These are phyloP conservation scores for Smittium mucronatum DNA, from an alignment of 371 early-diverging fungal genomes.

Conservation along the genomic window DNA sequence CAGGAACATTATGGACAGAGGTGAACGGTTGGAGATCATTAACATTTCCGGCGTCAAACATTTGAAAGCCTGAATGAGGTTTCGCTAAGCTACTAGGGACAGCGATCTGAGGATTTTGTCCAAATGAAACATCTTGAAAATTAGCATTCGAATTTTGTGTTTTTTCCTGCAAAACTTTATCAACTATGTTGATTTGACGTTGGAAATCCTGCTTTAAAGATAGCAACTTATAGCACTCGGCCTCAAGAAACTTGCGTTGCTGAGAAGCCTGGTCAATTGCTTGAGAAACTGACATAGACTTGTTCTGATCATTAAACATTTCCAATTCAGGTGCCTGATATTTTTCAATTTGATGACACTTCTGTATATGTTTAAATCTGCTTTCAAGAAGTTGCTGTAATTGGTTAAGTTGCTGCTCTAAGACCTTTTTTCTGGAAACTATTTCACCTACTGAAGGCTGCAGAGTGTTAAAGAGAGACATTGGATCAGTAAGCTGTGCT, in stretches of 20 bases:
- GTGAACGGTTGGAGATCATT: neutral
- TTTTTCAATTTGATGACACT: conserved; percentile 1
- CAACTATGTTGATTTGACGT: neutral
- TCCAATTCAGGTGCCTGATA: neutral
- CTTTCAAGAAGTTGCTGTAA: neutral
- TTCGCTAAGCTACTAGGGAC: neutral
- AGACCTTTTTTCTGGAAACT: neutral
- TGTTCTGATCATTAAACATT: neutral
- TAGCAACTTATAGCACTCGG: neutral
- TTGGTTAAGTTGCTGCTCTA: neutral
- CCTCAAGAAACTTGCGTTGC: neutral
- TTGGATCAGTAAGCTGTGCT: neutral
- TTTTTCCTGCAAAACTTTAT: neutral
- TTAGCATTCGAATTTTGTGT: neutral
- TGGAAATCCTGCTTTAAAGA: neutral
- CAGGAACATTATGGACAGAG: neutral
- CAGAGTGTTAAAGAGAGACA: neutral
- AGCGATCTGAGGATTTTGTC: neutral
- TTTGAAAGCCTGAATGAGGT: neutral
- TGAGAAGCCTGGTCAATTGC: neutral
- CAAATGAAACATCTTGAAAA: neutral
- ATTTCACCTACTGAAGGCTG: neutral
- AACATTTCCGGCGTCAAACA: neutral
- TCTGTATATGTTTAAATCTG: conserved; percentile 2
- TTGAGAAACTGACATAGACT: neutral